phyloP scores from a whole-genome alignment of 2,329 filamentous ascomycete species.

The Ilyonectria sp. region DNA sequence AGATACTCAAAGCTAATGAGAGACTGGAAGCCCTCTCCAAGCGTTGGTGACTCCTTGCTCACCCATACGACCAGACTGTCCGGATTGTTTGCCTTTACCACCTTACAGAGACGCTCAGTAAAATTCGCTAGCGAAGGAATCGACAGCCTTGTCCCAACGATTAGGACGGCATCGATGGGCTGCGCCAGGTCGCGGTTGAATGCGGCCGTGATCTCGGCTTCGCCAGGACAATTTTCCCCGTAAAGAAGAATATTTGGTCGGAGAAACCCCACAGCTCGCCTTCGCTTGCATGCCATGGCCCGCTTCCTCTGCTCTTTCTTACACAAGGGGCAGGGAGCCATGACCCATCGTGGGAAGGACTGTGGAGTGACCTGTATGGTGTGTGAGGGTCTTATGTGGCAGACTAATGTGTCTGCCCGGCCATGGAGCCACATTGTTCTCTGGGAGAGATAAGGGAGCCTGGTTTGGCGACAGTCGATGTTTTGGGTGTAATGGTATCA shows the following conservation, averaged over 20 bases:
- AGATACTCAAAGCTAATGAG: neutral
- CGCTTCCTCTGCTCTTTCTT: neutral
- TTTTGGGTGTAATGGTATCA: constrained; percentile 8
- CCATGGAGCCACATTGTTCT: constrained; percentile 4
- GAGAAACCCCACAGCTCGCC: neutral
- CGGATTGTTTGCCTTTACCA: too few species aligned
- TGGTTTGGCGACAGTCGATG: neutral
- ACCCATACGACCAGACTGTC: too few species aligned
- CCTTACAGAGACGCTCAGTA: neutral
- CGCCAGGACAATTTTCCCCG: constrained; percentile 11
- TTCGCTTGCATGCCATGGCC: neutral
- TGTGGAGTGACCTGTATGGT: neutral
- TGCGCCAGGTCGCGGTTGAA: constrained; percentile 12
- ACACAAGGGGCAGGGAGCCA: neutral
- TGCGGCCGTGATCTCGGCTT: neutral
- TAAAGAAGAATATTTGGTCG: constrained; percentile 12
- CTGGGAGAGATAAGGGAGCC: neutral
- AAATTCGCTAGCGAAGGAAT: constrained; percentile 1
- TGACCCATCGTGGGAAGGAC: neutral
- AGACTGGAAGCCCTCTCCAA: too few species aligned
- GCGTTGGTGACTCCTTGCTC: too few species aligned
- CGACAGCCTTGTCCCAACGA: constrained; percentile 6
- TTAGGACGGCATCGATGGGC: constrained; percentile 15
- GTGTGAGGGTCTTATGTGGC: neutral
- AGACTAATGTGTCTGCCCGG: neutral